Evolutionary conservation across 2,329 filamentous ascomycete species (phyloP), one percentile per base, ranked within the genome.

Genomic region (Fusarium sacchari): DNA sequence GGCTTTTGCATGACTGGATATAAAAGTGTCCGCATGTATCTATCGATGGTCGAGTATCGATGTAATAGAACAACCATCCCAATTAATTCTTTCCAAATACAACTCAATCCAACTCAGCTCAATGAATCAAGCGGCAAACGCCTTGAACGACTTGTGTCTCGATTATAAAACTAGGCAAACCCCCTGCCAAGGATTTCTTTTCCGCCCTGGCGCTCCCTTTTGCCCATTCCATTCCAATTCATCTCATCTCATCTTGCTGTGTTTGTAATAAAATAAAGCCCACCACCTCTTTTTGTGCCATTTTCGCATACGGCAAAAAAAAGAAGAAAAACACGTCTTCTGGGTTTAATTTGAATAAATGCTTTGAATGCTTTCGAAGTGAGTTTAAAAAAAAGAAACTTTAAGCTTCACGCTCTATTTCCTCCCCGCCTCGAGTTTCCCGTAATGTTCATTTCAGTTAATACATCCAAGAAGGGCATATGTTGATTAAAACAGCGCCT

Each of bases 121-220:
- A 52, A 61, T 37, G 39, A 65, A 59, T 64, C 32, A 67, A 64
- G 63, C 57, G 70, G 15, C 67, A 37, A 60, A 63, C 62, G 64
- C 56, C 52, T 65, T 74, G 34, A 42, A 71, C 52, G 37, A 30
- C 52, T 58, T 42, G 24, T 68, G 67, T 74, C 72, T 74, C 50
- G 40, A 76, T 76, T 76, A 76, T 74, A 60, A 75, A 73, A 64
- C 64, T 73, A 69, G 60, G 69, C 60, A 76, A 47, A 59, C 64
- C 32, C 18, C 14, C 24, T 76, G 73, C 60, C 71, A 64, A 64
- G 60, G 64, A n/a, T 71, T 67, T 49, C 70, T 74, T 74, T 71
- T 66, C 47, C 70, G 55, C 49, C 63, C 70, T 43, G 63, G 60
- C 73, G 67, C 63, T 64, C 55, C 67, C 46, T 71, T 67, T 73